Conservation (phyloP, 2,329 filamentous ascomycete genomes). For the Alternaria sp. region DNA sequence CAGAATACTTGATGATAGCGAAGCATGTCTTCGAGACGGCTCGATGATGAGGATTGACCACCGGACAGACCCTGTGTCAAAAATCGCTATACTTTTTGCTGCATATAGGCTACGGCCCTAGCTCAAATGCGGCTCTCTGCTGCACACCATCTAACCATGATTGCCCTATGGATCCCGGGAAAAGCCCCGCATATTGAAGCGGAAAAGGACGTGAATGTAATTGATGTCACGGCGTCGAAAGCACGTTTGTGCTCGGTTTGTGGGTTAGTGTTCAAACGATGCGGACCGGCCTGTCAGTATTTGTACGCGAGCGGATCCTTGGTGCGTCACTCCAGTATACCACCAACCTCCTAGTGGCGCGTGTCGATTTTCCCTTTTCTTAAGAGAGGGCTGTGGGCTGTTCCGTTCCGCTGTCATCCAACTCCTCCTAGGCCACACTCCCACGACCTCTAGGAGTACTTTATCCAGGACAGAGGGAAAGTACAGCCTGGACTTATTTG, state of each 20-base stretch:
- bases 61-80: background rate
- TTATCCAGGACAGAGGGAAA: background rate
- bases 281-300: constrained; percentile 32
- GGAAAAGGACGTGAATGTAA: constrained; percentile 23
- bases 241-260: constrained; percentile 34
- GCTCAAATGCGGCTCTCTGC: constrained; percentile 19
- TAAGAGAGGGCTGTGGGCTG: constrained; percentile 8
- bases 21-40: background rate
- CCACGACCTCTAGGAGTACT: background rate
- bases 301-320: constrained; percentile 34
- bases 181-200: constrained; percentile 21
- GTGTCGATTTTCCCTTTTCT: constrained; percentile 6
- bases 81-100: constrained; percentile 19
- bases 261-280: constrained; percentile 33
- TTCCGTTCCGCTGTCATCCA: background rate
- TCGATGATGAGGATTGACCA: background rate
- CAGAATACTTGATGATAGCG: background rate
- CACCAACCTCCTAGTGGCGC: constrained; percentile 12
- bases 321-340: constrained; percentile 31
- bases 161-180: constrained; percentile 9
- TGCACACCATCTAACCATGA: constrained; percentile 3
- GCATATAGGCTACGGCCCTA: constrained; percentile 26
- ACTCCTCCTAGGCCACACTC: background rate
- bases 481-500: background rate
- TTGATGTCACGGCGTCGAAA: constrained; percentile 32